Percentiles rank a stretch among this genome's conserved stretches.
Evolutionary conservation across 805 yeast genomes (phyloP).

Genomic region (Yarrowia hollandica): DNA sequence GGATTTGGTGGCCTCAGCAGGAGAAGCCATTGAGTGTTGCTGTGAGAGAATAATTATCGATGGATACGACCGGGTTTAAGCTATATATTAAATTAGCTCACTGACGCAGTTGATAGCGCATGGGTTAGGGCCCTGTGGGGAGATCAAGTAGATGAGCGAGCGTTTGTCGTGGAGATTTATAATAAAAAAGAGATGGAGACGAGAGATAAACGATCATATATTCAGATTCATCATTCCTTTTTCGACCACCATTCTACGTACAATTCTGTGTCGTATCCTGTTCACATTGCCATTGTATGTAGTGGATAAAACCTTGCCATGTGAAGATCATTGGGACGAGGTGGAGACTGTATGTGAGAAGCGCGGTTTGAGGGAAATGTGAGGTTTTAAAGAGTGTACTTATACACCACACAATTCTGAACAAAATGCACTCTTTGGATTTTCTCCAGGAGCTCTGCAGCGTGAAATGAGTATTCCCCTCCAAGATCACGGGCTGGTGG

Average conservation of each 20-base stretch:
- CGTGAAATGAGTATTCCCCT: too few species aligned
- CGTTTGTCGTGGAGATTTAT: too few species aligned
- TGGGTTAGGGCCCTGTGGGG: slow-evolving; percentile 9
- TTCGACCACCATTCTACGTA: too few species aligned
- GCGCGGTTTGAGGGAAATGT: too few species aligned
- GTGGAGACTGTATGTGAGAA: not conserved
- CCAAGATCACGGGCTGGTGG: not conserved
- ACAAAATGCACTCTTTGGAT: not conserved
- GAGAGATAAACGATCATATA: too few species aligned
- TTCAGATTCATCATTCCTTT: too few species aligned
- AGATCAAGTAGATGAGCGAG: too few species aligned
- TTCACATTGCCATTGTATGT: slow-evolving; percentile 6
- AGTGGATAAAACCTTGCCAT: slow-evolving; percentile 4
- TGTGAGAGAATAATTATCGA: not conserved
- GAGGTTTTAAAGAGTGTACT: too few species aligned
- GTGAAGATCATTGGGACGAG: too few species aligned
- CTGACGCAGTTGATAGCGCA: slow-evolving; percentile 21
- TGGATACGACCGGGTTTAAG: not conserved
- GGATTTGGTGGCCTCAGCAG: not conserved
- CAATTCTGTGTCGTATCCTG: too few species aligned
- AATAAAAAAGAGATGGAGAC: too few species aligned
- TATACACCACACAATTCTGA: too few species aligned
- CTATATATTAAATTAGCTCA: slow-evolving; percentile 7
- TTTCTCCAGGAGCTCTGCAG: not conserved
- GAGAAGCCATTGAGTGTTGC: slow-evolving; percentile 16